phyloP scores from a whole-genome alignment of 805 yeast genomes.

The Barnettozyma botsteinii region DNA sequence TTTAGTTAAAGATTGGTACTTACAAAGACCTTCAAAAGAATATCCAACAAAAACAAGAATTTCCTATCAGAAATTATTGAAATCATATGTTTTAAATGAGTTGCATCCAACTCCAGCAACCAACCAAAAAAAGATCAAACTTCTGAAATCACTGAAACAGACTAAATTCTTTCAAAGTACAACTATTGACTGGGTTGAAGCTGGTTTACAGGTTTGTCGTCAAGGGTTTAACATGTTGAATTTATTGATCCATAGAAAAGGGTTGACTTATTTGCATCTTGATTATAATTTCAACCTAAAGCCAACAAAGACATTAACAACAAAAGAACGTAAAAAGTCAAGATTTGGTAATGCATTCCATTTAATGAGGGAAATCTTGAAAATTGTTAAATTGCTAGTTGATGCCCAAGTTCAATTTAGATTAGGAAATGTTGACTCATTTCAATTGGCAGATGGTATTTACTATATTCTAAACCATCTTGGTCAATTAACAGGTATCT shows the following conservation, averaged over 20 bases:
- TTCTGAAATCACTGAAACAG: constrained; percentile 59
- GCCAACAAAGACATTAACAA: constrained; percentile 93
- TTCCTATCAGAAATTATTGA: constrained; percentile 86
- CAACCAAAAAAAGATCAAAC: constrained; percentile 45
- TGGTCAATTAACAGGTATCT: constrained; percentile 95
- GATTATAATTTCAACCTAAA: constrained; percentile 94
- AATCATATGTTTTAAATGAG: constrained; percentile 65
- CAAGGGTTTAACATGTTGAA: constrained; percentile 95
- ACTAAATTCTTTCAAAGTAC: constrained; percentile 92
- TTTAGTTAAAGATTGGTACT: constrained; percentile 74
- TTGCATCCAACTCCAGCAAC: constrained; percentile 45
- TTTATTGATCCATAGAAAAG: constrained; percentile 81
- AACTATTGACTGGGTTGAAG: constrained; percentile 96
- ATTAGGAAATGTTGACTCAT: constrained; percentile 86
- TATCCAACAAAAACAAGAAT: constrained; percentile 74
- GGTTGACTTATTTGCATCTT: constrained; percentile 84
- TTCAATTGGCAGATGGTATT: constrained; percentile 90
- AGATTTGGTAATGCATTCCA: constrained; percentile 97
- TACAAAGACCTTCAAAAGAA: constrained; percentile 54
- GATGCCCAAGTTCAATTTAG: constrained; percentile 93
- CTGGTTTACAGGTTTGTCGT: constrained; percentile 86
- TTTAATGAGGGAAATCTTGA: constrained; percentile 79
- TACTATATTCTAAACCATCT: constrained; percentile 86
- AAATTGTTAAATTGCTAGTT: constrained; percentile 78
- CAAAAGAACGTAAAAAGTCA: constrained; percentile 93